These are phyloP conservation scores for Candolleomyces aberdarensis DNA, from an alignment of 768 basidiomycete species.

Conservation along the genomic window DNA sequence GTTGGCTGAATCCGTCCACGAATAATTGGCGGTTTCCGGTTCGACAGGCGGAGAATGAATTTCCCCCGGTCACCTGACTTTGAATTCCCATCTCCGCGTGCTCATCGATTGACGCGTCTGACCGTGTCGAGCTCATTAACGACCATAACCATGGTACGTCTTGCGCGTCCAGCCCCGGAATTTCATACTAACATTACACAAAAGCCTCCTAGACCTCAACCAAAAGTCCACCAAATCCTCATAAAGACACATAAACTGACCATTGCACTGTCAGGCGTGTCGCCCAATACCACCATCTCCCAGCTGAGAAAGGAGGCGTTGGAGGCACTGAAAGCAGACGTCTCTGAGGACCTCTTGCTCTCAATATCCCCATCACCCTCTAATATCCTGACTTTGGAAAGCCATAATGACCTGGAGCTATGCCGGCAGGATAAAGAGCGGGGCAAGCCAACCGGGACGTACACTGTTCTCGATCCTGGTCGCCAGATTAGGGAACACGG, in stretches of 20 bases:
- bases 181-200: neutral
- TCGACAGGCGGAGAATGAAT: neutral
- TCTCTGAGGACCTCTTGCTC: conserved; percentile 29
- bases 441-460: conserved; percentile 48
- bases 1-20: neutral
- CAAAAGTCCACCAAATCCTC: conserved; percentile 65
- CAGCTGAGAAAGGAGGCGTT: conserved; percentile 63
- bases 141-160: conserved; percentile 18
- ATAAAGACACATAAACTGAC: conserved; percentile 73
- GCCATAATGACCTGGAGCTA: conserved; percentile 57
- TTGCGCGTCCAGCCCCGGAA: neutral
- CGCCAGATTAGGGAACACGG: conserved; percentile 45
- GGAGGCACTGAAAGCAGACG: conserved; percentile 53
- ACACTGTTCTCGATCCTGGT: conserved; percentile 47
- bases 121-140: conserved; percentile 4
- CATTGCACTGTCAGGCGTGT: conserved; percentile 50
- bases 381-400: conserved; percentile 12
- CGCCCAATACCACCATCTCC: conserved; percentile 51
- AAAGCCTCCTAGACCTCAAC: conserved; percentile 52
- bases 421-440: conserved; percentile 52
- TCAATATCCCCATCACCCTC: conserved; percentile 13
- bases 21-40: neutral
- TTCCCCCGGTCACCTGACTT: neutral
- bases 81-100: neutral
- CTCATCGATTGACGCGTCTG: neutral